Conservation (phyloP, 2,329 filamentous ascomycete species). For the Neospermospora avenae region DNA sequence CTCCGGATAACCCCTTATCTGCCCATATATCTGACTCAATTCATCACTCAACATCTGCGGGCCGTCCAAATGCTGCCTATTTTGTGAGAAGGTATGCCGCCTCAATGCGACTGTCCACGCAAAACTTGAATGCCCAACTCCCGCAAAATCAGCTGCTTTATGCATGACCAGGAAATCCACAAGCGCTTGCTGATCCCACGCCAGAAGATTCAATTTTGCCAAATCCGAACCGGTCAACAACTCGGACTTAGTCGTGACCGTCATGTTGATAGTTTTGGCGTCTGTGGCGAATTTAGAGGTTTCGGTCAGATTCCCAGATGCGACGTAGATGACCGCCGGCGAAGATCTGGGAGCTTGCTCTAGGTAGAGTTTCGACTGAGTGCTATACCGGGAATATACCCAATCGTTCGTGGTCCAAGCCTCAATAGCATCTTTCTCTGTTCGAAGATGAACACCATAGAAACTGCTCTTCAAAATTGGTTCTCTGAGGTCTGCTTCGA, state of each 20-base stretch:
- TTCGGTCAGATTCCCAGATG: constrained; percentile 40
- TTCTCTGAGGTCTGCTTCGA: constrained; percentile 9
- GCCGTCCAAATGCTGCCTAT: constrained; percentile 21
- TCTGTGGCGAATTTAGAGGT: constrained; percentile 37
- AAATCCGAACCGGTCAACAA: constrained; percentile 39
- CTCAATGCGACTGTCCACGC: constrained; percentile 43
- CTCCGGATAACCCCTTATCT: constrained; percentile 18
- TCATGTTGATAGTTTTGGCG: constrained; percentile 36
- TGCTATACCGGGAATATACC: constrained; percentile 24
- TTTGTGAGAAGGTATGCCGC: constrained; percentile 22
- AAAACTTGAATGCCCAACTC: constrained; percentile 44
- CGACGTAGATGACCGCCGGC: constrained; percentile 40
- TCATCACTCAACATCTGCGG: constrained; percentile 28
- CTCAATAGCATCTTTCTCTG: constrained; percentile 26
- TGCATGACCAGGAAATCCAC: constrained; percentile 49
- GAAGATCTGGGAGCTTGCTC: constrained; percentile 31
- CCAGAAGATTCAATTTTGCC: constrained; percentile 35
- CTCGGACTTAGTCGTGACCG: constrained; percentile 42
- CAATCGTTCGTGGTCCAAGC: constrained; percentile 22
- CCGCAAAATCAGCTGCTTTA: constrained; percentile 41
- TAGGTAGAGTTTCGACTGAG: constrained; percentile 38
- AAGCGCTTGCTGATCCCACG: constrained; percentile 46
- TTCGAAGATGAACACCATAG: constrained; percentile 26
- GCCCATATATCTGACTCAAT: constrained; percentile 28
- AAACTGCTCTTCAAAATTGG: constrained; percentile 16